A percentile compares a stretch with the other conserved stretches of the same genome.
These are phyloP conservation scores for Fusarium ramigenum DNA, from an alignment of 2,329 filamentous ascomycete genomes.

Conservation along the genomic window DNA sequence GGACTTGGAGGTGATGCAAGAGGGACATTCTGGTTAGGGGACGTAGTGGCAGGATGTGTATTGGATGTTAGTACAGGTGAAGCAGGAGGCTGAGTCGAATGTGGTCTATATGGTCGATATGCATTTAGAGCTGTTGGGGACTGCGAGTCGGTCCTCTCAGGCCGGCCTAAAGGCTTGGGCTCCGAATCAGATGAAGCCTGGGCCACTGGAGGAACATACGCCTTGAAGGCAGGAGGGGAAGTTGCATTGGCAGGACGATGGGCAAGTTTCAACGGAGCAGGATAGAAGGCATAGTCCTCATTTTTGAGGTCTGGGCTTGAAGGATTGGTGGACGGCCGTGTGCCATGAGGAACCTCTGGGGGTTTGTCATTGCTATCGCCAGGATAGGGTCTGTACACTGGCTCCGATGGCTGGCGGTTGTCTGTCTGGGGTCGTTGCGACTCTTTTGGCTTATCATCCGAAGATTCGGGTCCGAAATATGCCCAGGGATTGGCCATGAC, in stretches of 20 bases:
- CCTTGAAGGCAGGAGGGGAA: slow-evolving; percentile 40
- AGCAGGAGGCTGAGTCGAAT: slow-evolving; percentile 25
- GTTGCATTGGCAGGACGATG: slow-evolving; percentile 37
- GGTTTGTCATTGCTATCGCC: slow-evolving; percentile 8
- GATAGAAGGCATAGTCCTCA: slow-evolving; percentile 29
- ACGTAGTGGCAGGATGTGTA: slow-evolving; percentile 7
- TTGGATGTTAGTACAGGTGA: background rate
- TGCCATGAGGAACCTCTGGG: slow-evolving; percentile 23
- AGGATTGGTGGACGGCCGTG: slow-evolving; percentile 19
- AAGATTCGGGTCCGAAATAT: slow-evolving; percentile 43
- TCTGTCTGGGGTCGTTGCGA: slow-evolving; percentile 1
- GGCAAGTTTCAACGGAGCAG: slow-evolving; percentile 43
- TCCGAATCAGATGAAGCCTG: slow-evolving; percentile 21
- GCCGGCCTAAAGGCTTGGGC: slow-evolving; percentile 3
- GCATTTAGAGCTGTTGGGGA: slow-evolving; percentile 35
- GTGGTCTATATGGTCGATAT: slow-evolving; percentile 46
- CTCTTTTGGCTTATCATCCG: slow-evolving; percentile 3
- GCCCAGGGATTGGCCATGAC: slow-evolving; percentile 48
- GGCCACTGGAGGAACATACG: slow-evolving; percentile 41
- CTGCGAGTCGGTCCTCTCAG: slow-evolving; percentile 31
- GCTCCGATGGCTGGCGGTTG: slow-evolving; percentile 9
- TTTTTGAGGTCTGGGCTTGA: slow-evolving; percentile 20
- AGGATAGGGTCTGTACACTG: slow-evolving; percentile 31
- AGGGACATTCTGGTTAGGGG: slow-evolving; percentile 11
- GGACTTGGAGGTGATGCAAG: background rate